Evolutionary conservation across 2,329 filamentous ascomycete species (phyloP), one percentile per base, ranked within the genome.

Genomic region (Thelonectria olida): DNA sequence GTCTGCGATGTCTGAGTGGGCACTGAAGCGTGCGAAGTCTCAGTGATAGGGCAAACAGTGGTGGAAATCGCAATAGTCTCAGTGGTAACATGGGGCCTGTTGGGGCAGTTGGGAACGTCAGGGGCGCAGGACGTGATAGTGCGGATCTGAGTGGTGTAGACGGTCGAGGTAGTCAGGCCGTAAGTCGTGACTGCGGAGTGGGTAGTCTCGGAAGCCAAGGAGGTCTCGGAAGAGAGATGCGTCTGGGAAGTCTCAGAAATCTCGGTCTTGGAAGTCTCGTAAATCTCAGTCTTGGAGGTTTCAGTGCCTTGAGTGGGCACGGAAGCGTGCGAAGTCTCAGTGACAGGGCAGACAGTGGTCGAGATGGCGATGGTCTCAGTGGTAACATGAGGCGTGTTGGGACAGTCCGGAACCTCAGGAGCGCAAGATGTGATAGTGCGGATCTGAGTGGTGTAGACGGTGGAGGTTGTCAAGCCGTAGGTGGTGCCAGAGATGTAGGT

Each of bases 11-110:
- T 34, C 12, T 34, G 31, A 13, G 31, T 10, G 31, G 31, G 10
- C 8, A 34, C 12, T n/a, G n/a, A n/a, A 34, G 31, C 15, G 31
- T 10, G 42, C n/a, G n/a, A n/a, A 44, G 47, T 19, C 53, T 49
- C 34, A 13, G 50, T 52, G 17, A 38, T 22, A 22, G 42, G 28
- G 44, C 67, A 70, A 23, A 70, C n/a, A 0, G 68, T 70, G 19
- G 68, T 70, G 3, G 62, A 70, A 45, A 70, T 53, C 4, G 68
- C 67, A 7, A 69, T 57, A 17, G 67, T 70, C 61, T 70, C 58
- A 9, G 58, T 61, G n/a, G 58, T 38, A 7, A 59, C 47, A 2
- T 17, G 19, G 23, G 31, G 19, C 12, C 19, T 27, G 4, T 49
- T 38, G 0, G 68, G 67, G 25, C 69, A 71, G 17, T 71, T 41